These are phyloP conservation scores for Raffaelea arxii DNA, from an alignment of 2,329 filamentous ascomycete species.

Conservation along the genomic window DNA sequence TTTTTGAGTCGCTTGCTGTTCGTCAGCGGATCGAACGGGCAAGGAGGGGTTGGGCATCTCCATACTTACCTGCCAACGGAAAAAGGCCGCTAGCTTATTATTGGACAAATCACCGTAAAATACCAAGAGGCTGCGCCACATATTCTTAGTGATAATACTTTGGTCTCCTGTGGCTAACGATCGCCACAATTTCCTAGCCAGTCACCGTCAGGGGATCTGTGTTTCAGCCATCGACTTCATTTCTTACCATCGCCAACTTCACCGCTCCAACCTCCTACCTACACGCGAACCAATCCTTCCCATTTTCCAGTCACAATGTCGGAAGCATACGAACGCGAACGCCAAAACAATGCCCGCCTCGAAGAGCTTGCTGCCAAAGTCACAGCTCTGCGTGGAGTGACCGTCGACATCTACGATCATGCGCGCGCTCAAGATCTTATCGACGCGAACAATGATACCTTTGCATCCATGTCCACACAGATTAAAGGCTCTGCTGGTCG, in stretches of 20 bases:
- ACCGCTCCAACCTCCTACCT: background rate
- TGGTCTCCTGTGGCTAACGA: too few relatives aligned
- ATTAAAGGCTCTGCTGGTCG: conserved; percentile 77
- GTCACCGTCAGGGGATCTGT: too few relatives aligned
- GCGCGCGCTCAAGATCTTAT: conserved; percentile 81
- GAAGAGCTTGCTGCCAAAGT: conserved; percentile 88
- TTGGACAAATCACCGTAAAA: too few relatives aligned
- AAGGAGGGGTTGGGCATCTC: background rate
- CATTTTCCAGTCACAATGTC: conserved; percentile 42
- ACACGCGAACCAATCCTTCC: background rate
- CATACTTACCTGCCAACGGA: too few relatives aligned
- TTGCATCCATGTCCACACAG: conserved; percentile 74
- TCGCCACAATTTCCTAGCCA: too few relatives aligned
- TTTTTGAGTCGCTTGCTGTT: too few relatives aligned
- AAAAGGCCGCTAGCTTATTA: too few relatives aligned
- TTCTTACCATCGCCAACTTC: background rate
- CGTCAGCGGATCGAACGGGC: background rate
- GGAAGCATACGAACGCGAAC: conserved; percentile 69
- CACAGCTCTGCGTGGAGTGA: conserved; percentile 82
- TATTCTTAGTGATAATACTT: too few relatives aligned
- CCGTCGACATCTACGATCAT: conserved; percentile 96
- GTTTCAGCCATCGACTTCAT: too few relatives aligned
- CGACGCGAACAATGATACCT: conserved; percentile 84
- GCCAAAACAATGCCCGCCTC: conserved; percentile 91
- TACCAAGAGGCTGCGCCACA: too few relatives aligned